A percentile compares a stretch with the other conserved stretches of the same genome.
phyloP scores from a whole-genome alignment of 202 grass and related monocot species.

The Brachypodium distachyon region DNA sequence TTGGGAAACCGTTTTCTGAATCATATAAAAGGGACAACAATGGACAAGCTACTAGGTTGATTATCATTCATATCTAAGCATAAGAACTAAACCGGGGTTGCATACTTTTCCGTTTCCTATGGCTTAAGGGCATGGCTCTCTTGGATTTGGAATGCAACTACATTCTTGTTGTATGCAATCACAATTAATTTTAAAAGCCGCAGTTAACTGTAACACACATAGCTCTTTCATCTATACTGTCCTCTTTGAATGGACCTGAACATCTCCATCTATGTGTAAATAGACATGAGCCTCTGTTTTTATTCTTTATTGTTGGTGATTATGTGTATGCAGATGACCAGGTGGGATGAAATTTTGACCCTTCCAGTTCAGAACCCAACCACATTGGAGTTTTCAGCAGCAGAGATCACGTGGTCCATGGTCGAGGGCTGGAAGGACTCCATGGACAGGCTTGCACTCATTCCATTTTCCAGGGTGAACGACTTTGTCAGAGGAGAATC shows the following conservation, averaged over 20 bases:
- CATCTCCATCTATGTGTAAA: background rate
- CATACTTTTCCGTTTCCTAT: background rate
- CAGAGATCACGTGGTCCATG: constrained; percentile 81
- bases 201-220: background rate
- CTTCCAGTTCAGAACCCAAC: constrained; percentile 89
- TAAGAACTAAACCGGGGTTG: background rate
- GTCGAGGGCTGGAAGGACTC: constrained; percentile 85
- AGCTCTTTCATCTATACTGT: background rate
- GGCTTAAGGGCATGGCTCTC: background rate
- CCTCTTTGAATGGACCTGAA: background rate
- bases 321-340: constrained; percentile 54
- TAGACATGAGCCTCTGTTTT: background rate
- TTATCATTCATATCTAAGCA: background rate
- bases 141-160: background rate
- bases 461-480: constrained; percentile 79
- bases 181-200: background rate
- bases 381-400: constrained; percentile 70
- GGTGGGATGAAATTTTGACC: constrained; percentile 92
- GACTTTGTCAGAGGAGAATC: constrained; percentile 94
- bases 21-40: background rate
- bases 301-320: background rate
- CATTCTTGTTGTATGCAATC: background rate
- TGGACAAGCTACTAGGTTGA: background rate
- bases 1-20: background rate
- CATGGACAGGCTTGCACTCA: constrained; percentile 85